Evolutionary conservation across 148 eudicot species (phyloP), one percentile per base, ranked within the genome.

Genomic region (Fagopyrum esculentum): DNA sequence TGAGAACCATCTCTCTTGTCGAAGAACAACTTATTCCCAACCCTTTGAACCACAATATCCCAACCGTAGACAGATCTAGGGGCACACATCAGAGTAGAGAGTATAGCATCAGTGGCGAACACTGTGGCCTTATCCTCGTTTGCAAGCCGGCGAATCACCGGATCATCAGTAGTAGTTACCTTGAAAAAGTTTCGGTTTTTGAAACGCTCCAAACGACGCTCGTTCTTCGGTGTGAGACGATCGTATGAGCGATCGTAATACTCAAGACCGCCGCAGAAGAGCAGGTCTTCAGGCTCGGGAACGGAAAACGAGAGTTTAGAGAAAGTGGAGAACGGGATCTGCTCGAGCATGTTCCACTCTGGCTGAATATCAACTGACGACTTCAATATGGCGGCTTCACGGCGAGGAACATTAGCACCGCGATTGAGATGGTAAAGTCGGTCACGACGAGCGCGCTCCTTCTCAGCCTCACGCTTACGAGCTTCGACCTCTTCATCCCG

Each of bases 341-440:
- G 98, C 47, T 94, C 98, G 9, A 94, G 91, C 96, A 94, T 90
- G 55, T 94, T 94, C 98, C 98, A 94, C 50, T 93, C 98, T 0
- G 98, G 98, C 83, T 92, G 98, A 6, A 94, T 94, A 55, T 94
- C 98, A 2, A 94, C 98, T 0, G 92, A 87, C 0, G 96, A 87
- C 16, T 94, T 94, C 45, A 94, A 84, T 0, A 82, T 89, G 0
- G 98, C 89, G 0, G 96, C 90, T n/a, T 94, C 98, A 0, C 98
- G 89, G 4, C 98, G 83, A 51, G 74, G 83, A 0, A 50, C 46
- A 22, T 80, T 71, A 0, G 76, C 87, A 0, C 90, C 92, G 47
- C 93, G 87, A 50, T 90, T 92, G 60, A 76, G 78, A 55, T 92
- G 84, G 64, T 95, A 95, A 7, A 83, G 73, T 0, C 96, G 80